phyloP scores from a whole-genome alignment of 192 early-diverging fungal species.

The Funneliformis mosseae region DNA sequence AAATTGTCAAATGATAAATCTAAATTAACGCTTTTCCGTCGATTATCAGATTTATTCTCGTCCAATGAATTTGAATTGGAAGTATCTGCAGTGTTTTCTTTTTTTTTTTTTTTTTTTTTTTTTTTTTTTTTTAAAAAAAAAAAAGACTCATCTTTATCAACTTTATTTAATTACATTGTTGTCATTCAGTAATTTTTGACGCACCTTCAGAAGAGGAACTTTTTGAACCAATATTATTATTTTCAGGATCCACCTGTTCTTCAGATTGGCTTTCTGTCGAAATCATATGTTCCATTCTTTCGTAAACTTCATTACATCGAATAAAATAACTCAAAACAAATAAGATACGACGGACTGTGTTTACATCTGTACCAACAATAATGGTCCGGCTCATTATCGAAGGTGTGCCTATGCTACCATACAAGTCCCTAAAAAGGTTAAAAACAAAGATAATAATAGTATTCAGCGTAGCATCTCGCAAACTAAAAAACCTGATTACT shows the following conservation, averaged over 20 bases:
- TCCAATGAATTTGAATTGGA: background rate
- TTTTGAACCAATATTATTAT: background rate
- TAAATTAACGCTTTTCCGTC: background rate
- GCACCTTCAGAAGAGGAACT: background rate
- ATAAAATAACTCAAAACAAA: conserved; percentile 62
- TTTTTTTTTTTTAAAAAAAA: too few species aligned
- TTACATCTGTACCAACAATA: conserved; percentile 50
- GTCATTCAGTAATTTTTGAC: too few species aligned
- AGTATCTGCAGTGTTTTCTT: background rate
- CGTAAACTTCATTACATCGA: conserved; percentile 61
- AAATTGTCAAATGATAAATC: background rate
- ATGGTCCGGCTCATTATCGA: conserved; percentile 55
- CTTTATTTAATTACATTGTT: too few species aligned
- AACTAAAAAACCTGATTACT: background rate
- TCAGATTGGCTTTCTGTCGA: background rate
- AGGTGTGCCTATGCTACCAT: conserved; percentile 53
- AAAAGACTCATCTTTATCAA: too few species aligned
- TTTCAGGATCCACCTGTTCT: background rate
- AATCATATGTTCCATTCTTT: conserved; percentile 36
- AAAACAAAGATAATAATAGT: background rate
- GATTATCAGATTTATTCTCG: background rate
- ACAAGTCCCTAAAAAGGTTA: conserved; percentile 45
- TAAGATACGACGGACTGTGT: conserved; percentile 51
- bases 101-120: too few species aligned
- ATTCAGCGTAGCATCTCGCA: background rate